Evolutionary conservation across 1,139 yeast genomes (phyloP).

Genomic region (Casaregolazyma lundiana): DNA sequence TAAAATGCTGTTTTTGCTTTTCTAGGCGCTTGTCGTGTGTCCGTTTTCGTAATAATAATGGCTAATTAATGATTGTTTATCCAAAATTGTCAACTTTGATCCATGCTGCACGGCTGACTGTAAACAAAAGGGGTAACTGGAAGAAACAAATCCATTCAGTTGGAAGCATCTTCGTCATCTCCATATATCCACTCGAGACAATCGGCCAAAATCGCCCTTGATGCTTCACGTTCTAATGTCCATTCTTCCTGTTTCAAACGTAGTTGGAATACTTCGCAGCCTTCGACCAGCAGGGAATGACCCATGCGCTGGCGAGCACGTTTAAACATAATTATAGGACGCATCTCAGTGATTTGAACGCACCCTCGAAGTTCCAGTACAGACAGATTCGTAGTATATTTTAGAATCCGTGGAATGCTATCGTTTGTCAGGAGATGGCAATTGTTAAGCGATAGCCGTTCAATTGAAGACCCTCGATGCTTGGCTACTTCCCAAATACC

Average conservation of each 20-base stretch:
- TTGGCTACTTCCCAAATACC: slow-evolving; percentile 76
- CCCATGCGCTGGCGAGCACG: slow-evolving; percentile 54
- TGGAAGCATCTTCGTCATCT: slow-evolving; percentile 26
- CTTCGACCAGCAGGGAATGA: slow-evolving; percentile 59
- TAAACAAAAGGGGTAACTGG: no score
- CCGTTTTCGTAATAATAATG: background rate
- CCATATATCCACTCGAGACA: slow-evolving; percentile 34
- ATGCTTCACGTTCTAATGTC: slow-evolving; percentile 52
- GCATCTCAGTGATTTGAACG: slow-evolving; percentile 51
- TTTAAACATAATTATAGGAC: slow-evolving; percentile 64
- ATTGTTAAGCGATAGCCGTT: slow-evolving; percentile 72
- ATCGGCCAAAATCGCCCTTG: slow-evolving; percentile 35
- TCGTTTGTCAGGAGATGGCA: slow-evolving; percentile 63
- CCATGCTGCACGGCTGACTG: background rate
- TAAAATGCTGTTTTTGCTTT: background rate
- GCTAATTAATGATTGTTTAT: background rate
- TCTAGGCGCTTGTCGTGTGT: background rate
- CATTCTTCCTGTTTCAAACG: slow-evolving; percentile 60
- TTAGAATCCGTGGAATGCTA: slow-evolving; percentile 60
- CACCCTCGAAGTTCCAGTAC: slow-evolving; percentile 77
- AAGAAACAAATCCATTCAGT: no score
- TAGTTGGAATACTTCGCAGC: slow-evolving; percentile 63
- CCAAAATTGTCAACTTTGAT: background rate
- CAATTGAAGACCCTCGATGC: slow-evolving; percentile 50
- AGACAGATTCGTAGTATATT: slow-evolving; percentile 54